phyloP scores from a whole-genome alignment of 495 filamentous ascomycete genomes.

The Penicillium robsamsonii region DNA sequence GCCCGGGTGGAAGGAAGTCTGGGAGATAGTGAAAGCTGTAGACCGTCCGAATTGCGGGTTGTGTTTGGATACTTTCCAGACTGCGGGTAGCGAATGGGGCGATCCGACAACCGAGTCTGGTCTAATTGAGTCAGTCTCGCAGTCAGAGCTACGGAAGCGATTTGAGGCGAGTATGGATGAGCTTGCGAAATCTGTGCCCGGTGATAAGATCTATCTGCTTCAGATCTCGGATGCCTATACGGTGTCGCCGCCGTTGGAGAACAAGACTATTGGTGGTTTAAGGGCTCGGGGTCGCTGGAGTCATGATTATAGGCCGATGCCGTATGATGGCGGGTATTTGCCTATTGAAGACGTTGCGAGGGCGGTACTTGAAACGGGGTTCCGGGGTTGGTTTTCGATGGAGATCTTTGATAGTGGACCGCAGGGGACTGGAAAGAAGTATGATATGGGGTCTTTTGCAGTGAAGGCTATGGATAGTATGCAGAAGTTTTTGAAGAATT shows the following conservation, averaged over 20 bases:
- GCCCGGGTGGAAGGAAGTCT: slow-evolving; percentile 64
- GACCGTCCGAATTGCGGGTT: slow-evolving; percentile 67
- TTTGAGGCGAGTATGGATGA: slow-evolving; percentile 55
- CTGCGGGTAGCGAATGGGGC: slow-evolving; percentile 69
- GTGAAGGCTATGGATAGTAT: slow-evolving; percentile 58
- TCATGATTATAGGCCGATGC: slow-evolving; percentile 65
- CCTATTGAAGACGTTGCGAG: slow-evolving; percentile 63
- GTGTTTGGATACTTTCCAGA: slow-evolving; percentile 83
- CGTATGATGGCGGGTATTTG: slow-evolving; percentile 70
- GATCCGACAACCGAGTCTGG: slow-evolving; percentile 70
- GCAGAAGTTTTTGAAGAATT: slow-evolving; percentile 51
- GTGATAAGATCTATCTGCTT: slow-evolving; percentile 71
- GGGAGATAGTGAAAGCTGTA: slow-evolving; percentile 61
- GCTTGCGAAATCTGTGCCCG: slow-evolving; percentile 55
- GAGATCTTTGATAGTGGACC: slow-evolving; percentile 73
- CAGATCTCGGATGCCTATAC: slow-evolving; percentile 81
- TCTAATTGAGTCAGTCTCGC: slow-evolving; percentile 42
- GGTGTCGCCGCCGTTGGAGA: slow-evolving; percentile 49
- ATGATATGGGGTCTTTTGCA: slow-evolving; percentile 58
- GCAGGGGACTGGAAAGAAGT: slow-evolving; percentile 55
- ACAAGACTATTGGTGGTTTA: slow-evolving; percentile 44
- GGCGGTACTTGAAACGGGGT: slow-evolving; percentile 70
- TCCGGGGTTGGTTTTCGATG: slow-evolving; percentile 68
- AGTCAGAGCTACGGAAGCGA: slow-evolving; percentile 43
- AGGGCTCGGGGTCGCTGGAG: slow-evolving; percentile 68